These are phyloP conservation scores for Aspergillus sp. DNA, from an alignment of 2,329 filamentous ascomycete genomes.

Conservation along the genomic window DNA sequence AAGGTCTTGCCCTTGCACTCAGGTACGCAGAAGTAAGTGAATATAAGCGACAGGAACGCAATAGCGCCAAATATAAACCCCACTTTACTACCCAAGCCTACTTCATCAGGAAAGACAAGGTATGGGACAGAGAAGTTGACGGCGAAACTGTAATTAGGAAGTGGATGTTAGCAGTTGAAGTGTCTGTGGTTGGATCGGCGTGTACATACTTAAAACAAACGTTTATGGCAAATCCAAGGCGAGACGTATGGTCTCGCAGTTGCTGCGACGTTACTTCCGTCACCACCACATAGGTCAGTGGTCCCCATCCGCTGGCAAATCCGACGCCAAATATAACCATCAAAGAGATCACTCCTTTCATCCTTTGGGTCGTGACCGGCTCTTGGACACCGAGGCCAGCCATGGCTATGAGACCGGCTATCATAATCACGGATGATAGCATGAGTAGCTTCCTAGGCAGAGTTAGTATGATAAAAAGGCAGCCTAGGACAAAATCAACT, in stretches of 20 bases:
- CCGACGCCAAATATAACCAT: slow-evolving; percentile 14
- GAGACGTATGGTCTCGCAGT: slow-evolving; percentile 11
- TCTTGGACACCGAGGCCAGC: not conserved
- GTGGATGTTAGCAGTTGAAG: not conserved
- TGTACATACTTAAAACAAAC: slow-evolving; percentile 4
- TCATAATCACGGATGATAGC: not conserved
- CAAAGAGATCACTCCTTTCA: slow-evolving; percentile 15
- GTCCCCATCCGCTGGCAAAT: slow-evolving; percentile 18
- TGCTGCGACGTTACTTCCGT: slow-evolving; percentile 19
- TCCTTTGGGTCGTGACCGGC: not conserved
- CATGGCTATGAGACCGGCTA: not conserved
- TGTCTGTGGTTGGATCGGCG: no score
- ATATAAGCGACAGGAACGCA: slow-evolving; percentile 20
- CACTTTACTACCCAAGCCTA: slow-evolving; percentile 32
- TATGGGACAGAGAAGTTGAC: slow-evolving; percentile 40
- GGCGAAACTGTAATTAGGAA: slow-evolving; percentile 16
- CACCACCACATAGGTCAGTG: slow-evolving; percentile 20
- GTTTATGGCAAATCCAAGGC: slow-evolving; percentile 8
- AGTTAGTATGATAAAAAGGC: not conserved
- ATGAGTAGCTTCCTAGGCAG: not conserved
- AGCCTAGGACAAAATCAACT: no score
- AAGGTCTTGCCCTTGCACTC: slow-evolving; percentile 18
- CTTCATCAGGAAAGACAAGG: slow-evolving; percentile 37
- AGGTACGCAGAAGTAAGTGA: slow-evolving; percentile 22
- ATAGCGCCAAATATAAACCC: slow-evolving; percentile 7